phyloP scores from a whole-genome alignment of 2,329 filamentous ascomycete genomes.

The Fusarium solani-melongenae region DNA sequence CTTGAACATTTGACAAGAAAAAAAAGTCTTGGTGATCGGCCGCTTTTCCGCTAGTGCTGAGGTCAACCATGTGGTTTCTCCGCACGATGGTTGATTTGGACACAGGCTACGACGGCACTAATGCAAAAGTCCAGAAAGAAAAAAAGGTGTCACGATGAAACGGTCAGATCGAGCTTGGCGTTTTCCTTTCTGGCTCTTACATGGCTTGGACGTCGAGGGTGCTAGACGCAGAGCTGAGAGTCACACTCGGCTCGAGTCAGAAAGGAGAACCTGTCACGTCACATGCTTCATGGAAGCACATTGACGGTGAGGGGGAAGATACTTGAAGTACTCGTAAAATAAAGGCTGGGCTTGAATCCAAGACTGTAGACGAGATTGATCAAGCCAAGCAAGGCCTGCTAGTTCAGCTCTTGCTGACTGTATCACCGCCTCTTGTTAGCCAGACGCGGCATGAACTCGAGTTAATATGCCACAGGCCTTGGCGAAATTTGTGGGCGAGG shows the following conservation, averaged over 20 bases:
- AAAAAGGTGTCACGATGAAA: slow-evolving; percentile 25
- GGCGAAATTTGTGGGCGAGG: slow-evolving; percentile 10
- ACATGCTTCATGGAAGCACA: not conserved
- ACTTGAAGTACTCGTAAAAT: not conserved
- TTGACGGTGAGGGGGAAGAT: not conserved
- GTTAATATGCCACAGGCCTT: slow-evolving; percentile 22
- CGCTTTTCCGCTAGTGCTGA: not conserved
- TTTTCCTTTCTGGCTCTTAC: not conserved
- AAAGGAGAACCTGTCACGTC: not conserved
- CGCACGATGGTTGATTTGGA: slow-evolving; percentile 37
- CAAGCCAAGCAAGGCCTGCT: not conserved
- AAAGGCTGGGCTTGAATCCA: not conserved
- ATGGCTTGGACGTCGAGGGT: not conserved
- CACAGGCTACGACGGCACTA: slow-evolving; percentile 2
- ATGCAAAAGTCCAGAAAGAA: slow-evolving; percentile 12
- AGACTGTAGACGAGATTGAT: not conserved
- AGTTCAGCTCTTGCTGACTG: slow-evolving; percentile 32
- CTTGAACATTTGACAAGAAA: not conserved
- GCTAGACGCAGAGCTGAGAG: not conserved
- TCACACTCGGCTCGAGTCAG: not conserved
- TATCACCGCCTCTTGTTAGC: slow-evolving; percentile 19
- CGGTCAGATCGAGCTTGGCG: not conserved
- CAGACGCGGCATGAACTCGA: slow-evolving; percentile 18
- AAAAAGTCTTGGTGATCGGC: not conserved
- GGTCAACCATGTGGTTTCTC: slow-evolving; percentile 46